phyloP scores from a whole-genome alignment of 1,139 yeast genomes.

The Geotrichum citri-aurantii region DNA sequence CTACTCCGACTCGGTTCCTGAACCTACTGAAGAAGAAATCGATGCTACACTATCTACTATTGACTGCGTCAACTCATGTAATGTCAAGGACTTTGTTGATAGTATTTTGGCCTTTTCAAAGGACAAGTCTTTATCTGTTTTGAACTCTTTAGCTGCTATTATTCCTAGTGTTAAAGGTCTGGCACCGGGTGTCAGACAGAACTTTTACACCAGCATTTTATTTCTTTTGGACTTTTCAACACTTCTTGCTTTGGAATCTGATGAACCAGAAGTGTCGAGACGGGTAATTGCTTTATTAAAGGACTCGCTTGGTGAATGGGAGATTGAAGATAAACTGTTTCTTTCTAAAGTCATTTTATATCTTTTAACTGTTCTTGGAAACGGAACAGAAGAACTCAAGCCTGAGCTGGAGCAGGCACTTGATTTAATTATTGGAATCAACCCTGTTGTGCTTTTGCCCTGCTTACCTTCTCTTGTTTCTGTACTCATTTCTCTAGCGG shows the following conservation, averaged over 20 bases:
- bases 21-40: conserved; percentile 88
- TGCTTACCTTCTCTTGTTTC: conserved; percentile 31
- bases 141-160: conserved; percentile 23
- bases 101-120: conserved; percentile 8
- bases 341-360: conserved; percentile 29
- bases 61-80: conserved; percentile 72
- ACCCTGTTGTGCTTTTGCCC: conserved; percentile 19
- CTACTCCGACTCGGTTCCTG: conserved; percentile 76
- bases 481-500: conserved; percentile 50
- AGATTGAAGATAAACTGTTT: conserved; percentile 30
- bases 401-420: conserved; percentile 14
- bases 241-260: conserved; percentile 21
- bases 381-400: conserved; percentile 46
- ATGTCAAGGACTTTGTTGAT: conserved; percentile 48
- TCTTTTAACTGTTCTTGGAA: conserved; percentile 24
- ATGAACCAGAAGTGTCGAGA: conserved; percentile 10
- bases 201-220: conserved; percentile 19
- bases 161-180: conserved; percentile 28
- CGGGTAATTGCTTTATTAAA: conserved; percentile 31
- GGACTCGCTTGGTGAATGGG: conserved; percentile 25
- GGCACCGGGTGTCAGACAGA: conserved; percentile 22
- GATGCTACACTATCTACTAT: conserved; percentile 77
- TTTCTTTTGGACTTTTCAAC: conserved; percentile 28
- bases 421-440: conserved; percentile 14
- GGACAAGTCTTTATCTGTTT: neutral